Evolutionary conservation across 2,329 filamentous ascomycete genomes (phyloP).

Genomic region (Didymella exigua): DNA sequence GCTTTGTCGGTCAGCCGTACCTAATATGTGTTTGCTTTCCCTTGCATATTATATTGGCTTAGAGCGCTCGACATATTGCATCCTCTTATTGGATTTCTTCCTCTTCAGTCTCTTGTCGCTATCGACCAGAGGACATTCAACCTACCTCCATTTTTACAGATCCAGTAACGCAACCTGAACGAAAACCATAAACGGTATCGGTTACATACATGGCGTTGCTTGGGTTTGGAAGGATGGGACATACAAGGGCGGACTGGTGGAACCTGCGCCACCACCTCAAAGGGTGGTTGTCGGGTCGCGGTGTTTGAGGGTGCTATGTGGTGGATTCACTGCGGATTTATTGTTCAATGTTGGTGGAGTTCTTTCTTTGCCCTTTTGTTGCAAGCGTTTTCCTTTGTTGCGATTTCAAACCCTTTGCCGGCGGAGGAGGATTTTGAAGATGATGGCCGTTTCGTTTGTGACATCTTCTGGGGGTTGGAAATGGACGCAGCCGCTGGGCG

Average conservation of each 20-base stretch:
- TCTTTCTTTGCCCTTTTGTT: slow-evolving; percentile 14
- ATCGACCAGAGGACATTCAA: slow-evolving; percentile 26
- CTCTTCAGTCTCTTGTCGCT: slow-evolving; percentile 22
- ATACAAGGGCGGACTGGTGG: slow-evolving; percentile 41
- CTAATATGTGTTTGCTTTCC: slow-evolving; percentile 33
- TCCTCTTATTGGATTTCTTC: slow-evolving; percentile 24
- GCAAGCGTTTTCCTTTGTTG: slow-evolving; percentile 27
- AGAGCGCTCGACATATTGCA: slow-evolving; percentile 39
- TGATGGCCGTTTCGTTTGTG: slow-evolving; percentile 12
- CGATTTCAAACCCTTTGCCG: slow-evolving; percentile 22
- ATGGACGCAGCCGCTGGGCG: slow-evolving; percentile 41
- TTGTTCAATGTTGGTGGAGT: slow-evolving; percentile 19
- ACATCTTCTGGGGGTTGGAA: slow-evolving; percentile 29
- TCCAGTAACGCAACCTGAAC: slow-evolving; percentile 47
- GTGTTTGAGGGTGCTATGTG: slow-evolving; percentile 30
- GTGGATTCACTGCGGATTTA: slow-evolving; percentile 17
- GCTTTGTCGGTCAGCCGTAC: slow-evolving; percentile 25
- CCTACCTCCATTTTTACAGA: slow-evolving; percentile 23
- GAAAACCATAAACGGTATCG: slow-evolving; percentile 40
- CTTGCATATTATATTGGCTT: slow-evolving; percentile 40
- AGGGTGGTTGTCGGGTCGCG: slow-evolving; percentile 20
- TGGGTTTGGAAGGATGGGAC: slow-evolving; percentile 27
- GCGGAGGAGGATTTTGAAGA: slow-evolving; percentile 25
- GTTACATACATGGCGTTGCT: slow-evolving; percentile 43
- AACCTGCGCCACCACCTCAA: slow-evolving; percentile 32